Evolutionary conservation across 345 rosid species (phyloP).

Genomic region (Durio zibethinus): DNA sequence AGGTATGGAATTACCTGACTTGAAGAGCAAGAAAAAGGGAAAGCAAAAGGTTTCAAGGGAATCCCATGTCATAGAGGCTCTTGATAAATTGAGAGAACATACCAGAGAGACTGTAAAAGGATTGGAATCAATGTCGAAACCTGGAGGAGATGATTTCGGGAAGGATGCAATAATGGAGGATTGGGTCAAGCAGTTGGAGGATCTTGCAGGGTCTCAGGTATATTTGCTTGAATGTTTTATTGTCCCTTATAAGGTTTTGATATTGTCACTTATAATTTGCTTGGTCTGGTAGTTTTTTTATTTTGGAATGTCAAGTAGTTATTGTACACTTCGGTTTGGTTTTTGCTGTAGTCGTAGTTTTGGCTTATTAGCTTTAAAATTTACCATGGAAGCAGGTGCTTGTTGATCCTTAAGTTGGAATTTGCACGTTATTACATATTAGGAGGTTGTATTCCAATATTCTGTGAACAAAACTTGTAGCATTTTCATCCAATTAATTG

Average conservation of each 20-base stretch:
- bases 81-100: conserved; percentile 79
- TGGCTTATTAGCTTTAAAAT: neutral
- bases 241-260: neutral
- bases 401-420: neutral
- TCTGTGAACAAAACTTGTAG: neutral
- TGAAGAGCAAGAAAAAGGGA: conserved; percentile 77
- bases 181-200: conserved; percentile 96
- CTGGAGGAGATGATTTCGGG: conserved; percentile 42
- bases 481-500: neutral
- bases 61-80: conserved; percentile 73
- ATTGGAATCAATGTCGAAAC: conserved; percentile 62
- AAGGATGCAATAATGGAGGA: conserved; percentile 75
- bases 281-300: neutral
- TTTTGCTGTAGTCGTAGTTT: neutral
- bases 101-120: conserved; percentile 82
- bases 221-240: neutral
- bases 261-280: neutral
- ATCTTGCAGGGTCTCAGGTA: conserved; percentile 82
- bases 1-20: conserved; percentile 91
- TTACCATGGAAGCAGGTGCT: neutral
- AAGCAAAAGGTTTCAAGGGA: conserved; percentile 63
- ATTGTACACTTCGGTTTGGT: neutral
- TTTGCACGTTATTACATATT: neutral
- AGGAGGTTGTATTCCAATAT: neutral
- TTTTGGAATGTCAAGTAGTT: neutral